A percentile compares a stretch with the other conserved stretches of the same genome.
phyloP scores from a whole-genome alignment of 495 filamentous ascomycete species.

The Aspergillus hancockii region DNA sequence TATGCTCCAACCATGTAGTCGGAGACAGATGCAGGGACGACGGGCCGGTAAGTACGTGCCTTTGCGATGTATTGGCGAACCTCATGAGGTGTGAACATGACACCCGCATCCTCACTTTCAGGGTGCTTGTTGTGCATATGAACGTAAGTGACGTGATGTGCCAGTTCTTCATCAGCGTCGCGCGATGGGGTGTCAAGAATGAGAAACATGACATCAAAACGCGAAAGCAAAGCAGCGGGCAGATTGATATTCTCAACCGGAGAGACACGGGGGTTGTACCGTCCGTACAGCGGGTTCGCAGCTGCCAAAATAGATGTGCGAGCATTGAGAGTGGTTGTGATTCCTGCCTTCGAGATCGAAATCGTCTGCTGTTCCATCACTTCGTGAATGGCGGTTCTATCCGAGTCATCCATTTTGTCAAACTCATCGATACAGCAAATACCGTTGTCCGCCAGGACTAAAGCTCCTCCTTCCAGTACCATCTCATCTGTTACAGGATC shows the following conservation, averaged over 20 bases:
- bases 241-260: conserved; percentile 99
- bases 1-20: conserved; percentile 98
- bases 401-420: conserved; percentile 98
- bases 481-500: conserved; percentile 98
- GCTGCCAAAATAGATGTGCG: conserved; percentile 97
- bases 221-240: conserved; percentile 89
- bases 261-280: conserved; percentile 95
- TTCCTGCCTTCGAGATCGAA: conserved; percentile 97
- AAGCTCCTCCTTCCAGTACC: conserved; percentile 94
- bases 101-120: conserved; percentile 63
- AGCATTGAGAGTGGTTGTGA: conserved; percentile 93
- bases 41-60: conserved; percentile 83
- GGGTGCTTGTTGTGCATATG: conserved; percentile 97
- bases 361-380: conserved; percentile 99
- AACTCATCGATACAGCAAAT: conserved; percentile 99
- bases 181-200: conserved; percentile 90
- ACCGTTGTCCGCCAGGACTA: conserved; percentile 95
- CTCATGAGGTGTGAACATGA: conserved; percentile 85
- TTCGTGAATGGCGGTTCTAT: conserved; percentile 97
- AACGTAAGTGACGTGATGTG: conserved; percentile 91
- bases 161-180: conserved; percentile 90
- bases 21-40: conserved; percentile 77
- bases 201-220: conserved; percentile 96
- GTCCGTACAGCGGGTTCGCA: conserved; percentile 94
- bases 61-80: conserved; percentile 95